A percentile compares a stretch with the other conserved stretches of the same genome.
These are phyloP conservation scores for Rhamnella rubrinervis DNA, from an alignment of 331 rosid species.

Conservation along the genomic window DNA sequence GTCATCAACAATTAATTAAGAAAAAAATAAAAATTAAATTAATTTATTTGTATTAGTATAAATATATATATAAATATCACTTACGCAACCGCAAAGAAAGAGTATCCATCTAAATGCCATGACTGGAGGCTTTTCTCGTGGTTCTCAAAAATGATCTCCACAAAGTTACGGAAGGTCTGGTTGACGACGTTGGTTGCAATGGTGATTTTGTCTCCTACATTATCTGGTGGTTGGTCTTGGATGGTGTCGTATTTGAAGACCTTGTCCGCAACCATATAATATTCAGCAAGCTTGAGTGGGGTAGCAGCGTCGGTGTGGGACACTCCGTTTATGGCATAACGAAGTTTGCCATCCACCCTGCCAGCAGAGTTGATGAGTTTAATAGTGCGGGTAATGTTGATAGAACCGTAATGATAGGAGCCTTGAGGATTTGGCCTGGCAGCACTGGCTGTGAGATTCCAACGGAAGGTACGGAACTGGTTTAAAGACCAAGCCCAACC, in stretches of 20 bases:
- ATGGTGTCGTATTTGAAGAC: constrained; percentile 50
- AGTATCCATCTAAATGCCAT: constrained; percentile 63
- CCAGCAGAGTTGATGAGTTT: constrained; percentile 40
- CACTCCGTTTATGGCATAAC: constrained; percentile 63
- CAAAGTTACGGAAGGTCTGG: constrained; percentile 38
- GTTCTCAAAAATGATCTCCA: constrained; percentile 73
- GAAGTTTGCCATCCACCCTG: constrained; percentile 43
- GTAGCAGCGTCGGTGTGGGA: constrained; percentile 60
- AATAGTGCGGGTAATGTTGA: constrained; percentile 73
- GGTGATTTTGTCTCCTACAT: constrained; percentile 11
- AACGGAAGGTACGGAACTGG: constrained; percentile 66
- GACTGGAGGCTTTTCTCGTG: constrained; percentile 52
- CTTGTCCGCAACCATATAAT: constrained; percentile 40
- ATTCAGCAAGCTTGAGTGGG: constrained; percentile 73
- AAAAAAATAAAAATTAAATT: not conserved
- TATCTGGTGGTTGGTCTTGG: constrained; percentile 21
- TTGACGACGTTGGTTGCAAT: constrained; percentile 46
- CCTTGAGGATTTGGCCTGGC: constrained; percentile 91
- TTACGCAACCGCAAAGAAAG: constrained; percentile 67
- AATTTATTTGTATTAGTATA: not conserved
- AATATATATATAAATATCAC: constrained; percentile 5
- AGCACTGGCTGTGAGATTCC: constrained; percentile 81
- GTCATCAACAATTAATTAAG: not conserved
- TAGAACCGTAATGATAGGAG: constrained; percentile 63
- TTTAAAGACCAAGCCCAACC: constrained; percentile 91